Evolutionary conservation across 176 grass and related monocot species (phyloP).

Genomic region (Olyra latifolia): DNA sequence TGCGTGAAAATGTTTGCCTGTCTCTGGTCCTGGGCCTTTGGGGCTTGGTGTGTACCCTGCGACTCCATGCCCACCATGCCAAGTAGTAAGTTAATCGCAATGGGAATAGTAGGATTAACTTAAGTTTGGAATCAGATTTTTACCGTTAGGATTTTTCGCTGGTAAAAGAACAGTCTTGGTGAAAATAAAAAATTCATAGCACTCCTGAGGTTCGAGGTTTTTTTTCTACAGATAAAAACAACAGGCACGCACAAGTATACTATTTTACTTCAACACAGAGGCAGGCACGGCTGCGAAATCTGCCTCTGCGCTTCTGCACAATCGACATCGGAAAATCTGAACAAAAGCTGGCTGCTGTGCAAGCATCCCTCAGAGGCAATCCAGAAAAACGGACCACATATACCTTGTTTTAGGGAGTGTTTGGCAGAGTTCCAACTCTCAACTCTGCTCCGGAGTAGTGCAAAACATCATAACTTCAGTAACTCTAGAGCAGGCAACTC

Average conservation of each 20-base stretch:
- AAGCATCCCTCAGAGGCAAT: background rate
- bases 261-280: background rate
- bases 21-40: constrained; percentile 1
- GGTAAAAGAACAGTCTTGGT: background rate
- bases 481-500: too few species aligned
- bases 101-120: background rate
- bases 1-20: constrained; percentile 10
- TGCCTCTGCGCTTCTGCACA: background rate
- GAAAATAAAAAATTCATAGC: background rate
- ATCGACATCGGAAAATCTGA: background rate
- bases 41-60: constrained; percentile 2
- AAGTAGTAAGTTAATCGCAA: background rate
- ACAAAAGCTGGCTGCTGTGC: background rate
- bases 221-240: too few species aligned
- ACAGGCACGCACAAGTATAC: too few species aligned
- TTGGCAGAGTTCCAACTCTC: too few species aligned
- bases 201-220: background rate
- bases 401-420: too few species aligned
- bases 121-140: background rate
- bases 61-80: background rate
- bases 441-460: too few species aligned
- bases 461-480: too few species aligned
- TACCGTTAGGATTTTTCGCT: background rate
- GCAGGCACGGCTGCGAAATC: background rate
- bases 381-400: background rate